A percentile compares a stretch with the other conserved stretches of the same genome.
phyloP scores from a whole-genome alignment of 176 grass and related monocot species.

The Themeda triandra region DNA sequence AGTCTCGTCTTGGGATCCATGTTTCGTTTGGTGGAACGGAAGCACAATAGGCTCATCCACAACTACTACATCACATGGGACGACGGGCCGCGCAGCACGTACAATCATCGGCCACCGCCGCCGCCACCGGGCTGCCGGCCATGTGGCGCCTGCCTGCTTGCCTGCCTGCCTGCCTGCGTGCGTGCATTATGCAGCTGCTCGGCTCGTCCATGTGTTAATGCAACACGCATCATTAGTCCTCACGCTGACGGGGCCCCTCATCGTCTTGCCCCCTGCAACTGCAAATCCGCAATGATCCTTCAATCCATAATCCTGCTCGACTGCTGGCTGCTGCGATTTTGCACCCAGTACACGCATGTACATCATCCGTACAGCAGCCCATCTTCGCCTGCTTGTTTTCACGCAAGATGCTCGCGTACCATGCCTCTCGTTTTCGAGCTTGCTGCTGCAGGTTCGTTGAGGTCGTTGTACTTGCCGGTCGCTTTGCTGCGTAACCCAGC shows the following conservation, averaged over 20 bases:
- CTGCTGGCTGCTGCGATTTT: no score
- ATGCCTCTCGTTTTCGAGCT: neutral
- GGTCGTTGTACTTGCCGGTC: constrained; percentile 9
- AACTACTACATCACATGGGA: no score
- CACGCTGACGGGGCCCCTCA: neutral
- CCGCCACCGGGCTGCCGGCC: neutral
- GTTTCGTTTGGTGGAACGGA: neutral
- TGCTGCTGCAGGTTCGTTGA: neutral
- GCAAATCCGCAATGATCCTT: neutral
- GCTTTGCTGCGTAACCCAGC: neutral
- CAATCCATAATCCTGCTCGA: no score
- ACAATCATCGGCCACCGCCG: neutral
- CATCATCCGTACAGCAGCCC: no score
- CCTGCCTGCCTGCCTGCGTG: neutral
- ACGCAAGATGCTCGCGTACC: no score
- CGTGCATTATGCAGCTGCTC: neutral
- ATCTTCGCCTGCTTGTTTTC: no score
- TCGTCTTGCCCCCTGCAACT: neutral
- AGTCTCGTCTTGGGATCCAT: no score
- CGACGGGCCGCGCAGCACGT: no score
- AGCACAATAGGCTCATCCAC: no score
- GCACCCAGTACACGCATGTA: no score
- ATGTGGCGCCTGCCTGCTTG: neutral
- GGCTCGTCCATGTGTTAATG: neutral
- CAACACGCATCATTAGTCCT: neutral